Evolutionary conservation across 352 stramenopile genomes (phyloP).

Genomic region (Pilasporangium apinafurcum): DNA sequence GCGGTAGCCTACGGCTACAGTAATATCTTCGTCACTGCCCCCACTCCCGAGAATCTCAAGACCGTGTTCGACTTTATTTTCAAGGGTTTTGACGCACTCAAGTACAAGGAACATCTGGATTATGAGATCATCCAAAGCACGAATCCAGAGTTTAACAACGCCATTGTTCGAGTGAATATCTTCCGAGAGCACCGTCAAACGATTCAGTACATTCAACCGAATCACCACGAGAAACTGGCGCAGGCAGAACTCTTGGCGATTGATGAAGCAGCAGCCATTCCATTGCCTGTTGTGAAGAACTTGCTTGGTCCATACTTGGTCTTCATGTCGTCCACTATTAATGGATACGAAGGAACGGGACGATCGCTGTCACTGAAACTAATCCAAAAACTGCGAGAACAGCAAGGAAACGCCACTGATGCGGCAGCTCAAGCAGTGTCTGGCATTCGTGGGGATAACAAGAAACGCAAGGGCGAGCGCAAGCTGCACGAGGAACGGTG

Average conservation of each 20-base stretch:
- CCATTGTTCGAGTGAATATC: slow-evolving; percentile 95
- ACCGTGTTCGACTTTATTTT: slow-evolving; percentile 99
- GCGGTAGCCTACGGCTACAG: slow-evolving; percentile 90
- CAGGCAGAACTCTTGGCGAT: slow-evolving; percentile 98
- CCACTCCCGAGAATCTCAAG: slow-evolving; percentile 97
- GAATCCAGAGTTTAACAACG: slow-evolving; percentile 80
- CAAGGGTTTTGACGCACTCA: slow-evolving; percentile 90
- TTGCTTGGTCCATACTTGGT: slow-evolving; percentile 96
- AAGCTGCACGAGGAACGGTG: slow-evolving; percentile 97
- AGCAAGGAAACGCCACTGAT: slow-evolving; percentile 79
- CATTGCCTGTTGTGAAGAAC: slow-evolving; percentile 95
- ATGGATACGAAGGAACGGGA: slow-evolving; percentile 99
- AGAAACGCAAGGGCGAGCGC: slow-evolving; percentile 91
- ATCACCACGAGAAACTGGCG: slow-evolving; percentile 94
- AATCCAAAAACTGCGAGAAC: slow-evolving; percentile 96
- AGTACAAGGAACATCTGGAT: slow-evolving; percentile 97
- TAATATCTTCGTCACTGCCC: slow-evolving; percentile 97
- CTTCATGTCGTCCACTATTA: slow-evolving; percentile 99
- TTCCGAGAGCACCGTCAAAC: slow-evolving; percentile 96
- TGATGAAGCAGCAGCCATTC: slow-evolving; percentile 99
- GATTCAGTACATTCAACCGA: slow-evolving; percentile 96
- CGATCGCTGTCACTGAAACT: slow-evolving; percentile 98
- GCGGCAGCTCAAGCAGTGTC: slow-evolving; percentile 47
- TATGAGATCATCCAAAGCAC: slow-evolving; percentile 92
- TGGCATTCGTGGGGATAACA: slow-evolving; percentile 84